Base-by-base conservation (phyloP, 2,329 filamentous ascomycete genomes). In the Talaromyces albobiverticillius region DNA sequence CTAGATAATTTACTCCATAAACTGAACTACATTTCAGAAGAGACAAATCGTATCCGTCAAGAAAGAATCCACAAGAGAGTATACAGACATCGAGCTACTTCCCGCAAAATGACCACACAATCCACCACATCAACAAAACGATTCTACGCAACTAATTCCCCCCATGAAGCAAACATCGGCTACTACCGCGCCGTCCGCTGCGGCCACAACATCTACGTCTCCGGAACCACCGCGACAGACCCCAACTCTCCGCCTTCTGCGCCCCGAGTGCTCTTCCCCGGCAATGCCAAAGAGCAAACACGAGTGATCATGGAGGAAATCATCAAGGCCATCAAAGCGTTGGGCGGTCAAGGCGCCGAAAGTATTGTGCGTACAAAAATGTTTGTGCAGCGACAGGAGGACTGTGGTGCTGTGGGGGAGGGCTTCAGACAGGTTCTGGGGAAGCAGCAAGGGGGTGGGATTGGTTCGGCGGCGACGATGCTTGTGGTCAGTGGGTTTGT, bases 151-250 rank as follows among this genome's bases (percentile, higher is more conserved):
- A 72, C 71, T 7, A 48, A 62, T 16, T 73, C 71, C 4, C 70
- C 69, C 5, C 72, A 65, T 57, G 71, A 74, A 53, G 59, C 64
- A 29, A 58, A 58, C 38, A 66, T 72, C 51, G 70, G 70, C 29
- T 71, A 73, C 51, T 70, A 72, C 54, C 70, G 71, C 32, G 71
- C 70, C 16, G 63, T 74, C 18, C 70, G 70, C 7, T 63, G 64
- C 29, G 67, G 67, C 4, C 59, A 62, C 3, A 64, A 67, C 4
- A 70, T 74, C 45, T 71, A 66, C 58, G 67, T 73, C 22, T 68
- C 70, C 9, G 71, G 71, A 13, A 69, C 71, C n/a, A 74, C 71
- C 8, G 65, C 71, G 14, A 65, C 71, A 36, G 66, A 71, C 46
- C 67, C 67, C 2, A 34, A 57, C 14, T 69, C 67, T 22, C 57